A percentile compares a stretch with the other conserved stretches of the same genome.
These are phyloP conservation scores for Claviceps purpurea DNA, from an alignment of 2,329 filamentous ascomycete species.

Conservation along the genomic window DNA sequence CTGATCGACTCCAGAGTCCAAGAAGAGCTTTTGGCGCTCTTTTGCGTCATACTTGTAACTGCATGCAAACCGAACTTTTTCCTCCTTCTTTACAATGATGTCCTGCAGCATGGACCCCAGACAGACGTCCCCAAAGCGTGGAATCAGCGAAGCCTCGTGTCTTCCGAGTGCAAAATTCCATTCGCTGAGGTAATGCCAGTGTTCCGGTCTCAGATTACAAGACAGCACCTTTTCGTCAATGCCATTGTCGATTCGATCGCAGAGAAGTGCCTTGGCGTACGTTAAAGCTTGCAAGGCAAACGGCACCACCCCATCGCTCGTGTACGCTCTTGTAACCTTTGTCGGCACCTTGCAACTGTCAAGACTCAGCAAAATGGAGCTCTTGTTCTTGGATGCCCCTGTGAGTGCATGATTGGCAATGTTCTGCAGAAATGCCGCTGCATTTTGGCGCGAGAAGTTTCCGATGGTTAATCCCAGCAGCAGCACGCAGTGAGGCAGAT, in stretches of 20 bases:
- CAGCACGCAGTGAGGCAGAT: constrained; percentile 1
- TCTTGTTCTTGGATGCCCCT: not conserved
- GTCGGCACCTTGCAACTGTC: constrained; percentile 1
- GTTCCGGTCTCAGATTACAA: not conserved
- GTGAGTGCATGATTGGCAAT: not conserved
- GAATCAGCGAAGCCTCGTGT: not conserved
- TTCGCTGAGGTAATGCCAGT: not conserved
- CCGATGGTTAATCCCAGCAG: constrained; percentile 1
- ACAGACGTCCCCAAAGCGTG: not conserved
- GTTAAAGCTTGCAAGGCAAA: constrained; percentile 1
- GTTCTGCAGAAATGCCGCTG: not conserved
- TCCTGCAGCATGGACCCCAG: not conserved
- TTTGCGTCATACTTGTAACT: not conserved
- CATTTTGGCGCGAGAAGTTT: not conserved
- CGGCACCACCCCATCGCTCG: not conserved
- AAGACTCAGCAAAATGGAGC: not conserved
- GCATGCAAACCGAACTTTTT: not conserved
- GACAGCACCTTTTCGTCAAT: not conserved
- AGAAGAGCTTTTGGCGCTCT: not conserved
- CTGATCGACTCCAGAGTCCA: not conserved
- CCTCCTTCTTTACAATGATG: not conserved
- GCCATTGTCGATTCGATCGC: no score
- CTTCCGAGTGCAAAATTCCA: constrained; percentile 1
- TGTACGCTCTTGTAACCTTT: not conserved
- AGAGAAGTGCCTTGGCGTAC: not conserved